These are phyloP conservation scores for Fusarium citri DNA, from an alignment of 2,329 filamentous ascomycete species.

Conservation along the genomic window DNA sequence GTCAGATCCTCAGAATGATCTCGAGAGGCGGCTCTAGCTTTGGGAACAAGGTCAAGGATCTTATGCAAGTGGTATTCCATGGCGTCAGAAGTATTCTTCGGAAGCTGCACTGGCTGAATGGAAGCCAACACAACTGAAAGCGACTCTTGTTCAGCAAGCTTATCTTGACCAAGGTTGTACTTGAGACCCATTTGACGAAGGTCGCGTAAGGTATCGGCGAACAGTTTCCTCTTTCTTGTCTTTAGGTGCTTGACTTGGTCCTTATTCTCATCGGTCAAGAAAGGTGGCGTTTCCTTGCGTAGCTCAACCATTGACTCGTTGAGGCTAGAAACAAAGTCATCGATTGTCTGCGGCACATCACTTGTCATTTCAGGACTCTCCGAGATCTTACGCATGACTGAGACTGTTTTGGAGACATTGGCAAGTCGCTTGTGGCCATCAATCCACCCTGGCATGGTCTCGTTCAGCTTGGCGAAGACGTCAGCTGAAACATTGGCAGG, in stretches of 20 bases:
- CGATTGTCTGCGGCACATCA: slow-evolving; percentile 69
- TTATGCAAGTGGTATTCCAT: slow-evolving; percentile 83
- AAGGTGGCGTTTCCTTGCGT: slow-evolving; percentile 82
- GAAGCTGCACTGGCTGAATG: slow-evolving; percentile 56
- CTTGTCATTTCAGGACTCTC: slow-evolving; percentile 63
- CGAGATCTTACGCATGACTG: slow-evolving; percentile 77
- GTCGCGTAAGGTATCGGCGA: slow-evolving; percentile 86
- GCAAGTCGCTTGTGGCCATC: slow-evolving; percentile 73
- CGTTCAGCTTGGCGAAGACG: slow-evolving; percentile 39
- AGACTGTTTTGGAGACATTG: slow-evolving; percentile 75
- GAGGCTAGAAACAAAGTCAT: slow-evolving; percentile 76
- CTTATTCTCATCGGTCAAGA: slow-evolving; percentile 89
- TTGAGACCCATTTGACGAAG: slow-evolving; percentile 91
- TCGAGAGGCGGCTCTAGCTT: slow-evolving; percentile 72
- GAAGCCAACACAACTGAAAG: slow-evolving; percentile 76
- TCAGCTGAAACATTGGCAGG: slow-evolving; percentile 20
- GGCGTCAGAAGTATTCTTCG: slow-evolving; percentile 44
- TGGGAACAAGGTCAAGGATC: slow-evolving; percentile 77
- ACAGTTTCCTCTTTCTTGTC: slow-evolving; percentile 87
- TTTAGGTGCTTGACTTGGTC: slow-evolving; percentile 88
- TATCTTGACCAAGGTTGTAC: slow-evolving; percentile 80
- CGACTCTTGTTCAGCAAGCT: slow-evolving; percentile 78
- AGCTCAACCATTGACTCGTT: slow-evolving; percentile 77
- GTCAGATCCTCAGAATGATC: slow-evolving; percentile 89
- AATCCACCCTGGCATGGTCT: slow-evolving; percentile 53